Base-by-base conservation (phyloP, 1,284 basidiomycete species). In the Fomitopsis palustris region DNA sequence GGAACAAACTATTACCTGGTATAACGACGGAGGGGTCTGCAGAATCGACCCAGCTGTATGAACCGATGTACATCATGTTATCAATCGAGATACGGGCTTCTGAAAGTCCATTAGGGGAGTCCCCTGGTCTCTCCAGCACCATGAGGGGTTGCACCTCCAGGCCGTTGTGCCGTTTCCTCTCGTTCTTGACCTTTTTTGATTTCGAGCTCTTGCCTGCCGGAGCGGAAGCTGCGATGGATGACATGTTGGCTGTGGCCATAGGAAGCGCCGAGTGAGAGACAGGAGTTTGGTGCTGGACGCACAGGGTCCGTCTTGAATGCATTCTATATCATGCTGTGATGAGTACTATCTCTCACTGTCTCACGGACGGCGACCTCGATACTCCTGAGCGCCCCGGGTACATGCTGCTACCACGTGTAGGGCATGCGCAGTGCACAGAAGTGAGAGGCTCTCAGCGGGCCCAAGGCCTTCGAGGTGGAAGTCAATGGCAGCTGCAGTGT, bases 21-120 rank as follows among this genome's bases (percentile, higher is more conserved):
- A 84, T 78, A 23, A 82, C 69, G 35, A 85, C 82, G 0, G 79
- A 80, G 1, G 81, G 78, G 12, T 70, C 64, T 12, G 52, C 12
- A 60, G 59, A 37, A 62, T 77, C 73, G n/a, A 72, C 60, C 82
- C 82, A 84, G 57, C 78, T 81, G 65, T 83, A 84, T 2, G 83
- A 83, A 2, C 78, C 80, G 45, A 82, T 71, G 53, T 75, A 78
- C n/a, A 75, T 59, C 29, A 77, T 68, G 56, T 79, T 65, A 6
- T 67, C 72, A 14, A 43, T 54, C 6, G 19, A 41, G 29, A 49
- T 55, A 27, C 21, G 23, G 14, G 25, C 23, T 5, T 45, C 19
- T 27, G 23, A 23, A 10, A 39, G 7, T 12, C 3, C 19, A 14
- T 19, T 33, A 4, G 43, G 6, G 17, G 37, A 23, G 23, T 58